Conservation (phyloP, 352 stramenopile genomes). For the Globisporangium apiculatum region DNA sequence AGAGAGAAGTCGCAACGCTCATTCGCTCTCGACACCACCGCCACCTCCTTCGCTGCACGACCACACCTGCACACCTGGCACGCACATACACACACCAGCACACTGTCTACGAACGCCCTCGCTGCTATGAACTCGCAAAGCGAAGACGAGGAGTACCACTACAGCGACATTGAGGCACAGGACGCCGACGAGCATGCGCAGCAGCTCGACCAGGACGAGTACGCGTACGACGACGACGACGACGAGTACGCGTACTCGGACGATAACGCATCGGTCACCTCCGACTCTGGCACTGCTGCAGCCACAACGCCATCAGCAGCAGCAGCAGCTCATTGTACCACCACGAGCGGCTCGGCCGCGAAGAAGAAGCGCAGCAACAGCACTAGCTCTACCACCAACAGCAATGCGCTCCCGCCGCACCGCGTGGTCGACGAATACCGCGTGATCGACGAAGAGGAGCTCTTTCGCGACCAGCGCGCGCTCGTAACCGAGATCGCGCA, state of each 20-base stretch:
- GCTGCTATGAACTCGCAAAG: constrained; percentile 8
- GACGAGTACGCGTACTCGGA: constrained; percentile 69
- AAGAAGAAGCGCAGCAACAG: constrained; percentile 64
- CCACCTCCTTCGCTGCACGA: no score
- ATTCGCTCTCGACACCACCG: no score
- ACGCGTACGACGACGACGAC: constrained; percentile 17
- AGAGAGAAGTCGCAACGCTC: no score
- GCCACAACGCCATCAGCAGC: constrained; percentile 14
- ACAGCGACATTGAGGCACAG: constrained; percentile 72
- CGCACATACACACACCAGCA: no score
- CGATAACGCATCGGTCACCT: constrained; percentile 29
- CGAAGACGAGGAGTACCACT: constrained; percentile 73
- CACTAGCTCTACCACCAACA: background rate
- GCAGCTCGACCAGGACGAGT: constrained; percentile 9
- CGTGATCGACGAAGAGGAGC: constrained; percentile 77
- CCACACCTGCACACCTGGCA: no score
- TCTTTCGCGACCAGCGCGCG: constrained; percentile 56
- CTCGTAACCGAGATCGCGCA: constrained; percentile 70
- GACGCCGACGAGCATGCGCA: constrained; percentile 25
- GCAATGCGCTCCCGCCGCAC: no score
- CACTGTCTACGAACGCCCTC: no score
- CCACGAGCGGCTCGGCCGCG: constrained; percentile 26
- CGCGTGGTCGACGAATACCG: constrained; percentile 43
- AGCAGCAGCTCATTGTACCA: constrained; percentile 27
- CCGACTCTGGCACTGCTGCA: constrained; percentile 13